These are phyloP conservation scores for Chrysosporium queenslandicum DNA, from an alignment of 2,329 filamentous ascomycete species.

Conservation along the genomic window DNA sequence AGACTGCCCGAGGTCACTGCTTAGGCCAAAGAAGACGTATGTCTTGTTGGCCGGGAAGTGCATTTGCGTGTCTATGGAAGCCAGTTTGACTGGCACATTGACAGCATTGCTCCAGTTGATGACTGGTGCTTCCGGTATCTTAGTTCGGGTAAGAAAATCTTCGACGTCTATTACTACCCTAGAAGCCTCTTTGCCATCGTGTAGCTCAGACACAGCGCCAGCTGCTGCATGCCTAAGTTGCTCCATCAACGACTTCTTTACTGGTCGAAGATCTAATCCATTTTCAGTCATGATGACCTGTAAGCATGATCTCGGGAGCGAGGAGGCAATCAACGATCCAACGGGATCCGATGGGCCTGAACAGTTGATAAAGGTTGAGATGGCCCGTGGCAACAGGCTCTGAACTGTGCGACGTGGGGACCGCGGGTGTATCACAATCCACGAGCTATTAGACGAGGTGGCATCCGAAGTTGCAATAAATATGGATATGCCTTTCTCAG, in stretches of 20 bases:
- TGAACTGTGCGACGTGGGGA: not conserved
- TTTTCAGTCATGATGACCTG: not conserved
- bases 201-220: not conserved
- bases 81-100: not conserved
- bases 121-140: not conserved
- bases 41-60: slow-evolving; percentile 19
- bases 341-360: not conserved
- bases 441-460: not conserved
- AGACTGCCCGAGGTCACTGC: slow-evolving; percentile 25
- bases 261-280: not conserved
- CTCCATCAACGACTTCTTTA: not conserved
- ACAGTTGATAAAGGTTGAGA: slow-evolving; percentile 7
- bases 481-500: not conserved
- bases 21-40: slow-evolving; percentile 26
- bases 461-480: slow-evolving; percentile 5
- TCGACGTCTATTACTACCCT: not conserved
- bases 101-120: not conserved
- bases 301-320: not conserved
- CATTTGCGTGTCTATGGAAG: not conserved
- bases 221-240: slow-evolving; percentile 19
- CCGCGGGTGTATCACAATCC: slow-evolving; percentile 2
- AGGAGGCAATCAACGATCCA: not conserved
- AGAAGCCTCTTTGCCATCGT: not conserved
- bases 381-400: not conserved
- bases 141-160: not conserved